These are phyloP conservation scores for Phytophthora palmivora DNA, from an alignment of 352 stramenopile genomes.

Conservation along the genomic window DNA sequence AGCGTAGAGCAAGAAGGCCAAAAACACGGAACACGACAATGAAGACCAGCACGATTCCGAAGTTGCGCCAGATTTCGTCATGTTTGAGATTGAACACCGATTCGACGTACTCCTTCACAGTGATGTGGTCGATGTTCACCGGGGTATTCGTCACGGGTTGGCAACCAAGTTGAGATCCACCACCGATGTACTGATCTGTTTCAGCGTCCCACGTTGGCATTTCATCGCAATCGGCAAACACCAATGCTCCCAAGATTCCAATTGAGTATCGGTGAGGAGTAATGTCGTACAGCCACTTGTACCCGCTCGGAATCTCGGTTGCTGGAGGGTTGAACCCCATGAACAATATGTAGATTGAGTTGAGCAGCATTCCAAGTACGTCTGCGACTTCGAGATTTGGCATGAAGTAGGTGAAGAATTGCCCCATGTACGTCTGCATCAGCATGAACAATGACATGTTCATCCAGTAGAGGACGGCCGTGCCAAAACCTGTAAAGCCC, in stretches of 20 bases:
- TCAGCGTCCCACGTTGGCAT: slow-evolving; percentile 23
- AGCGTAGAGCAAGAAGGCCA: slow-evolving; percentile 44
- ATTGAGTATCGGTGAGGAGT: slow-evolving; percentile 32
- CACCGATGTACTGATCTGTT: slow-evolving; percentile 10
- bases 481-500: slow-evolving; percentile 43
- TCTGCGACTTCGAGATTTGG: slow-evolving; percentile 39
- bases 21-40: slow-evolving; percentile 47
- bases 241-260: slow-evolving; percentile 20
- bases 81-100: slow-evolving; percentile 50
- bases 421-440: slow-evolving; percentile 50
- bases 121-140: slow-evolving; percentile 23
- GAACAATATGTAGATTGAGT: slow-evolving; percentile 58
- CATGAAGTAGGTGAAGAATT: slow-evolving; percentile 46
- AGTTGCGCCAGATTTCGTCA: slow-evolving; percentile 42
- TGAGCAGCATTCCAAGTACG: slow-evolving; percentile 49
- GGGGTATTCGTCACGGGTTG: slow-evolving; percentile 26
- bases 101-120: slow-evolving; percentile 53
- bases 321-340: slow-evolving; percentile 58
- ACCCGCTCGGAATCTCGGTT: slow-evolving; percentile 48
- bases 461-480: slow-evolving; percentile 55
- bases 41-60: slow-evolving; percentile 39
- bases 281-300: slow-evolving; percentile 50
- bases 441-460: slow-evolving; percentile 47
- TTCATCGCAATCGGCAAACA: slow-evolving; percentile 32
- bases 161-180: slow-evolving; percentile 24